Base-by-base conservation (phyloP, 345 rosid genomes). In the Carallia pectinifolia region DNA sequence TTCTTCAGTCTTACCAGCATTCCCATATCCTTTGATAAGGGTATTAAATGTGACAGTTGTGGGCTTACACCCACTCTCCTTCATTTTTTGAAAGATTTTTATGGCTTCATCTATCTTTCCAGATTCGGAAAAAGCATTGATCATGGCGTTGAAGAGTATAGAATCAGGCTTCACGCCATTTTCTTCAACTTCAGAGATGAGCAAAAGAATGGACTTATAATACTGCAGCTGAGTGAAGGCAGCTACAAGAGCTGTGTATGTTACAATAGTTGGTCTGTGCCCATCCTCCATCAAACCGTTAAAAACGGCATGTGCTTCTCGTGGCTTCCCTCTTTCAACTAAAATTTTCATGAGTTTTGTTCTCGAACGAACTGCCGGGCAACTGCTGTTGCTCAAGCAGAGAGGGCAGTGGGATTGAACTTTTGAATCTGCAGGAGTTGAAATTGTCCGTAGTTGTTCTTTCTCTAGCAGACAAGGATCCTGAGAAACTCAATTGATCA, bases 141-240 rank as follows among this genome's bases (percentile, higher is more conserved):
- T 94, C 79, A 90, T 85, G 58, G 97, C 87, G 65, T 94, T 91
- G 87, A 88, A 94, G 81, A 94, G 89, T 68, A 94, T 89, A 17
- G 96, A 80, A 77, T 94, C 97, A 0, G 96, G 97, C 80, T 87
- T 84, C 75, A 85, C 71, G 15, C 95, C 95, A 18, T 80, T 81
- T 73, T 84, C 83, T 83, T 94, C 97, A 75, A 94, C 80, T 81
- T 85, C 72, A 64, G 86, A 81, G 70, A 87, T 73, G 53, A 91
- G 91, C 3, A 82, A 71, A 33, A 82, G 69, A 71, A 94, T 90
- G 71, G 91, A 86, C 72, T 84, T 71, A 62, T 79, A 94, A 38
- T 72, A 86, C 76, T 84, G 88, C 78, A 77, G 89, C 53, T 70
- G 85, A 48, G 98, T 83, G 77, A 94, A 80, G 17, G 88, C 93